Conservation (phyloP, 768 basidiomycete genomes). For the Boletus tomentosulus region DNA sequence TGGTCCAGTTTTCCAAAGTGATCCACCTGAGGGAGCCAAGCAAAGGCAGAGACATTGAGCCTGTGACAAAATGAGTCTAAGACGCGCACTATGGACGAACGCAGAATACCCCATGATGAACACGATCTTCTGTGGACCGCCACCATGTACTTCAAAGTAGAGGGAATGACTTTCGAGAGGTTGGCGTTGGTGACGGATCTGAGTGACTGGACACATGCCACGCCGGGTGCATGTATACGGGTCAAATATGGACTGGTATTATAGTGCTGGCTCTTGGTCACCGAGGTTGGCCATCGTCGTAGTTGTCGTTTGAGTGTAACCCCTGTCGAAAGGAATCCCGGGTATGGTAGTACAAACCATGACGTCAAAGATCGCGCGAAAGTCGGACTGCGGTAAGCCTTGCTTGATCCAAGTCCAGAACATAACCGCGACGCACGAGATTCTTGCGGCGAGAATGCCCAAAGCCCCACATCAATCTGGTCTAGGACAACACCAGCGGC, state of each 20-base stretch:
- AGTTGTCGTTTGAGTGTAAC: not conserved
- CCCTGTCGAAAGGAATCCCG: too few species aligned
- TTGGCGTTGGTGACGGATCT: constrained; percentile 43
- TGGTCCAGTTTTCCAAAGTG: constrained; percentile 63
- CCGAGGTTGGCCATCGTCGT: not conserved
- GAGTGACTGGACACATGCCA: constrained; percentile 73
- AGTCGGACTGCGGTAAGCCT: too few species aligned
- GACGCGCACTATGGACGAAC: not conserved
- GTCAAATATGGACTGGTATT: constrained; percentile 47
- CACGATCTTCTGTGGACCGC: constrained; percentile 58
- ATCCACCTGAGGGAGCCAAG: constrained; percentile 61
- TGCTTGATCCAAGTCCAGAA: too few species aligned
- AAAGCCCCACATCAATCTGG: too few species aligned
- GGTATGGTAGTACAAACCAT: too few species aligned
- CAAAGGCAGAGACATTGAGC: constrained; percentile 58
- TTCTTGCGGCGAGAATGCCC: too few species aligned
- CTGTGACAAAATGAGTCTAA: constrained; percentile 28
- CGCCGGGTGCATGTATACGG: constrained; percentile 58
- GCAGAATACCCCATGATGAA: constrained; percentile 66
- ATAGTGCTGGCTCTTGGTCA: not conserved
- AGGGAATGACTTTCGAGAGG: constrained; percentile 64
- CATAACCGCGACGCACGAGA: too few species aligned
- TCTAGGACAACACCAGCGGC: too few species aligned
- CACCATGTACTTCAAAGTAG: constrained; percentile 78
- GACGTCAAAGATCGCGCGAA: too few species aligned